These are phyloP conservation scores for Thecaphora thlaspeos DNA, from an alignment of 1,284 basidiomycete species.

Conservation along the genomic window DNA sequence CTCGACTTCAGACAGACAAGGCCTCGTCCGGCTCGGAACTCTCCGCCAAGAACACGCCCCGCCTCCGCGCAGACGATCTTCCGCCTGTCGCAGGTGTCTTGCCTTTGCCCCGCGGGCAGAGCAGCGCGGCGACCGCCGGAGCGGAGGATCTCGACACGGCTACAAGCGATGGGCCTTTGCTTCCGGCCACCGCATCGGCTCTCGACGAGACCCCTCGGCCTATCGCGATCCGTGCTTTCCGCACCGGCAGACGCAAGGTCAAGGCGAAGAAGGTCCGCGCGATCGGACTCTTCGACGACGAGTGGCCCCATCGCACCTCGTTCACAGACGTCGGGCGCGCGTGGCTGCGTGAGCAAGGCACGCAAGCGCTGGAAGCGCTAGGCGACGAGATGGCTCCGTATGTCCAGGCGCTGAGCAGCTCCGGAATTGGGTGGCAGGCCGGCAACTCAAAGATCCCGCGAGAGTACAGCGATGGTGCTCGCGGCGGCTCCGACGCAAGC, in stretches of 20 bases:
- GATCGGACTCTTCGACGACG: background rate
- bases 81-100: no score
- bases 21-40: no score
- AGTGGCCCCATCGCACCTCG: constrained; percentile 15
- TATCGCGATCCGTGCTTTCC: background rate
- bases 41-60: no score
- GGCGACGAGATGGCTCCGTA: background rate
- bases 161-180: no score
- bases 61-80: no score
- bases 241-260: background rate
- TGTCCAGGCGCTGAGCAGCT: constrained; percentile 1
- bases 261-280: background rate
- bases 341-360: constrained; percentile 3
- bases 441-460: background rate
- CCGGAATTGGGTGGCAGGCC: background rate
- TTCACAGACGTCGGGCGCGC: constrained; percentile 12
- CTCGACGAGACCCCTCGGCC: no score
- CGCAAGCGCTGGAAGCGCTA: constrained; percentile 1
- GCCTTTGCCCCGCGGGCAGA: no score
- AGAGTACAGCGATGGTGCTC: constrained; percentile 1
- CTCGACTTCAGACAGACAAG: no score
- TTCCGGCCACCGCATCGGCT: no score
- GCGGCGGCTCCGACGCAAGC: constrained; percentile 7
- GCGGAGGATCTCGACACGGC: no score
- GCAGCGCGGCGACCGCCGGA: no score